Percentiles rank a stretch among this genome's conserved stretches.
These are phyloP conservation scores for Tylopilus cervinicoccineus DNA, from an alignment of 768 basidiomycete genomes.

Conservation along the genomic window DNA sequence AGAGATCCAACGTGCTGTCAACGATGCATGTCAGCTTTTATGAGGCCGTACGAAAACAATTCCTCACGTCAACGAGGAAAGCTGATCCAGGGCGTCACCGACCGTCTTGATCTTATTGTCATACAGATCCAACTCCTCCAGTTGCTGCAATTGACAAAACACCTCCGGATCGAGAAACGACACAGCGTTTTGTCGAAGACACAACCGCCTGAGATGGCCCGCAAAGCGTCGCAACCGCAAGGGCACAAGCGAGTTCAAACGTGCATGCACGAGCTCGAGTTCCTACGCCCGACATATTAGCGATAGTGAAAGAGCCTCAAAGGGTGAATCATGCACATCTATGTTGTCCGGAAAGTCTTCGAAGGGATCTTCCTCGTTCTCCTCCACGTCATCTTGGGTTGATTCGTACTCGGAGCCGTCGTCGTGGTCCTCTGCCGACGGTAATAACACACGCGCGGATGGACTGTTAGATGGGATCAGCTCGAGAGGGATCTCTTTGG, in stretches of 20 bases:
- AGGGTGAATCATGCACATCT: constrained; percentile 47
- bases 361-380: constrained; percentile 62
- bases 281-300: constrained; percentile 47
- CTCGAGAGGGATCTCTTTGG: neutral
- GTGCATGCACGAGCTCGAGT: constrained; percentile 78
- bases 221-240: constrained; percentile 77
- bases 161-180: constrained; percentile 66
- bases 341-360: constrained; percentile 81
- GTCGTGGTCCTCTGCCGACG: constrained; percentile 29
- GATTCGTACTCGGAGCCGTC: constrained; percentile 37
- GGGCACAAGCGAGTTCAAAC: constrained; percentile 61
- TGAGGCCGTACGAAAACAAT: neutral
- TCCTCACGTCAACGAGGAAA: constrained; percentile 54
- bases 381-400: constrained; percentile 38
- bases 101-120: constrained; percentile 88
- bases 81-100: constrained; percentile 58
- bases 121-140: constrained; percentile 93
- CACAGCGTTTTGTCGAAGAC: constrained; percentile 85
- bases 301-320: neutral
- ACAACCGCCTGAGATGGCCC: constrained; percentile 62
- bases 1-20: constrained; percentile 79
- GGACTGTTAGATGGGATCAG: constrained; percentile 18
- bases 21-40: neutral
- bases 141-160: constrained; percentile 57
- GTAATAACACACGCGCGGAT: constrained; percentile 47